These are phyloP conservation scores for Zarea fungicola DNA, from an alignment of 2,329 filamentous ascomycete genomes.

Conservation along the genomic window DNA sequence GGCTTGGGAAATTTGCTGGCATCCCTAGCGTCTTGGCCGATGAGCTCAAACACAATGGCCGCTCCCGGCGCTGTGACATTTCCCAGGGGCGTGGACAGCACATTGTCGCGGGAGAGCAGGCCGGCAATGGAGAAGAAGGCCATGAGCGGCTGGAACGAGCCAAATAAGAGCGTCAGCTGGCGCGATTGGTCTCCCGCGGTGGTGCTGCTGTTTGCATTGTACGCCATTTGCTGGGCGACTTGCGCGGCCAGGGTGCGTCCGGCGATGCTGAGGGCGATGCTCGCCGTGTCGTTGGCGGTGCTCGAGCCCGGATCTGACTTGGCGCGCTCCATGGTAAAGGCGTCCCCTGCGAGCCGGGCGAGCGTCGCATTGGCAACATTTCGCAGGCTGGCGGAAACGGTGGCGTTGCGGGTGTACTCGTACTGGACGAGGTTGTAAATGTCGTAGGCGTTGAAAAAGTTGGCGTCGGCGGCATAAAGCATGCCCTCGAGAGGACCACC, in stretches of 20 bases:
- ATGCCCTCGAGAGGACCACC: slow-evolving; percentile 31
- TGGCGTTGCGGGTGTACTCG: slow-evolving; percentile 45
- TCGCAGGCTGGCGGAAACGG: slow-evolving; percentile 36
- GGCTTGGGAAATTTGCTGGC: slow-evolving; percentile 22
- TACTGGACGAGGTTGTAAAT: slow-evolving; percentile 54
- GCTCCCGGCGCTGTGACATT: slow-evolving; percentile 62
- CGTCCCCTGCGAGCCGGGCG: slow-evolving; percentile 54
- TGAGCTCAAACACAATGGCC: slow-evolving; percentile 68
- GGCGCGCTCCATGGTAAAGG: slow-evolving; percentile 60
- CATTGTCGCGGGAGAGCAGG: slow-evolving; percentile 46
- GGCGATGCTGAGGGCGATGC: slow-evolving; percentile 41
- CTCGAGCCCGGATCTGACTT: slow-evolving; percentile 24
- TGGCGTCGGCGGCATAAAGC: slow-evolving; percentile 30
- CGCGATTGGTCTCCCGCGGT: slow-evolving; percentile 34
- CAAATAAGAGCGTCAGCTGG: slow-evolving; percentile 46
- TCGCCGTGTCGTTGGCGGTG: slow-evolving; percentile 38
- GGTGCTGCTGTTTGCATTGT: slow-evolving; percentile 36
- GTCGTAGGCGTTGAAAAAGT: slow-evolving; percentile 45
- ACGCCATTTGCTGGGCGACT: slow-evolving; percentile 37
- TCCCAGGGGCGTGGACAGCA: slow-evolving; percentile 33
- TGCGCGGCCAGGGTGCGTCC: slow-evolving; percentile 47
- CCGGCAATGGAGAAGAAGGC: slow-evolving; percentile 48
- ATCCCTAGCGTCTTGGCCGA: slow-evolving; percentile 23
- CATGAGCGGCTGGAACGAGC: slow-evolving; percentile 49
- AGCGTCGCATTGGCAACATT: slow-evolving; percentile 24